Percentiles rank a stretch among this genome's conserved stretches.
These are phyloP conservation scores for Debaryomyces sp. DNA, from an alignment of 1,139 yeast genomes.

Conservation along the genomic window DNA sequence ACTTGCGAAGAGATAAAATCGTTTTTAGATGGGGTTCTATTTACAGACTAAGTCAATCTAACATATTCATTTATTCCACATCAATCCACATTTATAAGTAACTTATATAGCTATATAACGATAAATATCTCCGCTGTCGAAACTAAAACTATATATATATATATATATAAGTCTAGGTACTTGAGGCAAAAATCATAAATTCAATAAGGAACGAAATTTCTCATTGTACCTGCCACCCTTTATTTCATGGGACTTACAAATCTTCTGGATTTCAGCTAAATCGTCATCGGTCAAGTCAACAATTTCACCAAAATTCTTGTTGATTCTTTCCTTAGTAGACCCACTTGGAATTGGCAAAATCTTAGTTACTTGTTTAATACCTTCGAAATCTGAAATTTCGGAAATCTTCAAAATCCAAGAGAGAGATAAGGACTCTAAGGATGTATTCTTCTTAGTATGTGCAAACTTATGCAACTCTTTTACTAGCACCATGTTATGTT, in stretches of 20 bases:
- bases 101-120: neutral
- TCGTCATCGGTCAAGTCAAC: conserved; percentile 55
- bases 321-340: conserved; percentile 57
- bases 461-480: conserved; percentile 48
- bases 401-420: conserved; percentile 63
- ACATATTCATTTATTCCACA: neutral
- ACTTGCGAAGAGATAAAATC: neutral
- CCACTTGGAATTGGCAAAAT: conserved; percentile 83
- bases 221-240: conserved; percentile 54
- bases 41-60: neutral
- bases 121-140: neutral
- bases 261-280: conserved; percentile 49
- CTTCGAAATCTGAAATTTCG: conserved; percentile 28
- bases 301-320: conserved; percentile 53
- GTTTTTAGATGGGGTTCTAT: neutral
- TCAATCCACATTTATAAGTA: neutral
- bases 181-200: conserved; percentile 10
- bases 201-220: conserved; percentile 10
- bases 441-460: conserved; percentile 43
- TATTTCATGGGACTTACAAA: conserved; percentile 40
- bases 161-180: neutral
- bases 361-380: conserved; percentile 44
- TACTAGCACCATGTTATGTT: conserved; percentile 53
- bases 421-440: conserved; percentile 70
- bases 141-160: too few relatives aligned